Evolutionary conservation across 306 rosid species (phyloP), one percentile per base, ranked within the genome.

Genomic region (Adenanthera pavonina): DNA sequence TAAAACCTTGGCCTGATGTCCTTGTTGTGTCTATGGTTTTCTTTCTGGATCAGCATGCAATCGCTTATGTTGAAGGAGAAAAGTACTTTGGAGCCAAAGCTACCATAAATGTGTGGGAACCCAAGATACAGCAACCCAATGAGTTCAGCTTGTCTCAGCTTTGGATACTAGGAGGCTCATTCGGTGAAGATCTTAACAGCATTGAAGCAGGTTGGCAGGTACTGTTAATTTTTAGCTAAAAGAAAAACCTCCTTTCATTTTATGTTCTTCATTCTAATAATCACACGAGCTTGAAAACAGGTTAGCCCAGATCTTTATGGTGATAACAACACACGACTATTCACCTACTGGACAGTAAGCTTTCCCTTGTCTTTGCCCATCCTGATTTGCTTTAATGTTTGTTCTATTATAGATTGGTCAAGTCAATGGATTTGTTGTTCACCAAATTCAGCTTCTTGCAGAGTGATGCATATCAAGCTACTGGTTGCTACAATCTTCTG

Each of bases 121-220:
- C 99, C 64, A 93, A 90, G 82, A 96, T 96, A 46, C 98, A 93
- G 75, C 98, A 91, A 79, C 75, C 98, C 73, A 93, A 93, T 80
- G 99, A 96, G 91, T 96, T 96, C 85, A 96, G 99, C 81, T 90
- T 96, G 87, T 93, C 99, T 80, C 99, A 96, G 86, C 90, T 96
- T 13, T 96, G 99, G 99, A 81, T 96, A 51, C 82, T 96, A 77
- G 99, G 99, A 65, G 99, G 99, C 44, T 88, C 99, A 51, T 96
- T 96, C 76, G 99, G 99, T 79, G 90, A 93, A 91, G 99, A 96
- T 85, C 94, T 96, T 7, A 96, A 96, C 88, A 96, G 99, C 91
- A 94, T 96, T 82, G 99, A 96, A 91, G 99, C 99, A 77, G 99
- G 99, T 62, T 96, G 99, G 99, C 99, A 96, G 99, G 99, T 95